Evolutionary conservation across 352 stramenopile genomes (phyloP).

Genomic region (Phytophthora hybrid): DNA sequence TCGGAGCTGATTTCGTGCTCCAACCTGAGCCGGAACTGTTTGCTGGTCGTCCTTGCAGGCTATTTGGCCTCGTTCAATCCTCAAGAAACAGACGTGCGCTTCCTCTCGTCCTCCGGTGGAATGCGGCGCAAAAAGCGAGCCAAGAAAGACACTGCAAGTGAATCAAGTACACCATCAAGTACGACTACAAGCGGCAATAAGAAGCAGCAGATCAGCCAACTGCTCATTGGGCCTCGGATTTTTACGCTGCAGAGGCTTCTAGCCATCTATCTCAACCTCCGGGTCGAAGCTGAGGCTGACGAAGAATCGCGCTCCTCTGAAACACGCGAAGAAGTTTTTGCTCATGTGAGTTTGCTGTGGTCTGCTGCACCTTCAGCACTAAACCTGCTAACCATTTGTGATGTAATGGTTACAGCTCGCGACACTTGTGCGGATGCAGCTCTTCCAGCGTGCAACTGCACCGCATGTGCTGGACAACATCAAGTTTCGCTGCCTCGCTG

Average conservation of each 20-base stretch:
- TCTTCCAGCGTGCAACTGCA: conserved; percentile 79
- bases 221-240: conserved; percentile 75
- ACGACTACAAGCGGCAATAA: conserved; percentile 33
- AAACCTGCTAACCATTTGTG: conserved; percentile 11
- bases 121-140: conserved; percentile 61
- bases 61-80: conserved; percentile 87
- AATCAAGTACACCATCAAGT: conserved; percentile 11
- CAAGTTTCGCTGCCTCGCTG: conserved; percentile 80
- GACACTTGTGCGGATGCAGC: conserved; percentile 78
- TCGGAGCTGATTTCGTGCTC: conserved; percentile 64
- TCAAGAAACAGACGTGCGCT: conserved; percentile 75
- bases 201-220: conserved; percentile 63
- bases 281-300: conserved; percentile 51
- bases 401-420: conserved; percentile 54
- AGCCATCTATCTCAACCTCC: conserved; percentile 82
- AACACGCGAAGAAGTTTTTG: conserved; percentile 82
- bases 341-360: conserved; percentile 52
- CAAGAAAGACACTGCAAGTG: conserved; percentile 34
- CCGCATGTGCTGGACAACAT: conserved; percentile 78
- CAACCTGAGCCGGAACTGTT: conserved; percentile 70
- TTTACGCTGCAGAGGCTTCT: conserved; percentile 79
- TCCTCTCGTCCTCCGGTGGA: conserved; percentile 70
- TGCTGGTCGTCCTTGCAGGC: conserved; percentile 75
- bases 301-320: conserved; percentile 39
- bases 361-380: conserved; percentile 1